These are phyloP conservation scores for Verticillium albo-atrum DNA, from an alignment of 2,329 filamentous ascomycete species.

Conservation along the genomic window DNA sequence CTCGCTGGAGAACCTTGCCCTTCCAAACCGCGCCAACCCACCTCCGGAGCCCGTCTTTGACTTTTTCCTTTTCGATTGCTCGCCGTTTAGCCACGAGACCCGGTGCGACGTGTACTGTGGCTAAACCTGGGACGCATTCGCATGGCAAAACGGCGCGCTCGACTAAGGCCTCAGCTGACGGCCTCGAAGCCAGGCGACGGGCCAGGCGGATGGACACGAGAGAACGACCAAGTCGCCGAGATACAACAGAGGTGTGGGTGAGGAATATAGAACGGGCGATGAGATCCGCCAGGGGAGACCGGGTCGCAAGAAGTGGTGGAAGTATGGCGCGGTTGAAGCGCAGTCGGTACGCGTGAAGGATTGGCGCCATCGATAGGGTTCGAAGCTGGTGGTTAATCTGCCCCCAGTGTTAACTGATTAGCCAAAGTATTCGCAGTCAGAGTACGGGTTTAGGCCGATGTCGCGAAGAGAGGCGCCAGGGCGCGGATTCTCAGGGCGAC, in stretches of 20 bases:
- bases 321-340: conserved; percentile 51
- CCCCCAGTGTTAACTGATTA: neutral
- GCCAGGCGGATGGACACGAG: conserved; percentile 63
- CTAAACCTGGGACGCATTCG: conserved; percentile 52
- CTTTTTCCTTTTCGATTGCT: conserved; percentile 59
- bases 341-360: conserved; percentile 60
- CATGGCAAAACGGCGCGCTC: conserved; percentile 59
- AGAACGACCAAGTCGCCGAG: conserved; percentile 57
- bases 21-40: conserved; percentile 61
- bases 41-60: conserved; percentile 61
- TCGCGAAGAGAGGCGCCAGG: neutral
- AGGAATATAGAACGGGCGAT: conserved; percentile 62
- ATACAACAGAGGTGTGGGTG: conserved; percentile 60
- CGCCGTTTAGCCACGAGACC: conserved; percentile 58
- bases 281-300: conserved; percentile 58
- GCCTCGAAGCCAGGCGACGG: conserved; percentile 54
- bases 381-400: conserved; percentile 61
- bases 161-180: conserved; percentile 56
- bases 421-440: too few relatives aligned
- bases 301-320: conserved; percentile 49
- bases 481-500: neutral
- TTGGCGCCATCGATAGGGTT: conserved; percentile 56
- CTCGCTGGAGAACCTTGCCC: conserved; percentile 44
- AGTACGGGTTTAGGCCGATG: too few relatives aligned
- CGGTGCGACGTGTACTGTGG: conserved; percentile 45